Conservation (phyloP, 225 moss, liverwort and hornwort species). For the Thuidium tamariscinum region DNA sequence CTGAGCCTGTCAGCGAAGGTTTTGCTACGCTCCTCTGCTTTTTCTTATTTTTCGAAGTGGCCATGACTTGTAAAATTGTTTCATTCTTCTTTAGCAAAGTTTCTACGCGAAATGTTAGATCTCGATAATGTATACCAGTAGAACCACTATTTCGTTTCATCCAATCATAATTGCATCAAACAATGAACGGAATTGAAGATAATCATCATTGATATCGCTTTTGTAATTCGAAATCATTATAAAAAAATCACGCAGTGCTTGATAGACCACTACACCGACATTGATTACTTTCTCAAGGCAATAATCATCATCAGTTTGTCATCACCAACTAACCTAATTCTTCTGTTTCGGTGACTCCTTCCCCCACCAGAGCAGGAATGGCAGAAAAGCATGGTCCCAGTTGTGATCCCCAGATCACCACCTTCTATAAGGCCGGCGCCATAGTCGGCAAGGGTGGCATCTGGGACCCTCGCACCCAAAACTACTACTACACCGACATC, state of each 20-base stretch:
- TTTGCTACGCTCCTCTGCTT: neutral
- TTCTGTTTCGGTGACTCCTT: neutral
- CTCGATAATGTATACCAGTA: neutral
- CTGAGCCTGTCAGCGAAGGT: neutral
- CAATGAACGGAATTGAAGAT: neutral
- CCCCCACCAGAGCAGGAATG: neutral
- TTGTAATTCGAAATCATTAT: too few species aligned
- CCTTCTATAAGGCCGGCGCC: constrained; percentile 41
- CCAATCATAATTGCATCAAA: neutral
- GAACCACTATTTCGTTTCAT: neutral
- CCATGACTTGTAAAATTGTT: neutral
- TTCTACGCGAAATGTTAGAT: neutral
- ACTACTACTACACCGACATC: constrained; percentile 65
- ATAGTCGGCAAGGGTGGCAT: constrained; percentile 70
- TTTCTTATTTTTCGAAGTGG: neutral
- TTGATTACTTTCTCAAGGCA: neutral
- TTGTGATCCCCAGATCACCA: neutral
- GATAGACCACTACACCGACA: neutral
- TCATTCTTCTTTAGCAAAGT: neutral
- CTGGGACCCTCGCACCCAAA: constrained; percentile 55
- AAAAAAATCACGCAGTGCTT: neutral
- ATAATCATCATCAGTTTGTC: neutral
- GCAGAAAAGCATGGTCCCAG: neutral
- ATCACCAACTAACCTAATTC: neutral
- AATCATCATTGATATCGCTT: neutral